phyloP scores from a whole-genome alignment of 1,284 basidiomycete genomes.

The Amylostereum areolatum region DNA sequence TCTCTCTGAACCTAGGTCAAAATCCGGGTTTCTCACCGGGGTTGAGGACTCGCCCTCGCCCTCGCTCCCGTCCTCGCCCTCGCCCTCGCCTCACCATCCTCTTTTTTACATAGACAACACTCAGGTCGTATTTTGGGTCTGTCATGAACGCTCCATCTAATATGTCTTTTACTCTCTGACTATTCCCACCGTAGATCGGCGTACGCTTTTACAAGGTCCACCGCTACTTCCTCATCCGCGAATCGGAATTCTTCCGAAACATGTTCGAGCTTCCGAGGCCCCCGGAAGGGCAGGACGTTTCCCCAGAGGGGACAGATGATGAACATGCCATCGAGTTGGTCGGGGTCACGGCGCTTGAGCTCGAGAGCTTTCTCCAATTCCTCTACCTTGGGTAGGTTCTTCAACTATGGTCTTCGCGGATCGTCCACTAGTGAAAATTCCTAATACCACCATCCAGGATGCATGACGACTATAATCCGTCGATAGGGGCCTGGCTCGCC shows the following conservation, averaged over 20 bases:
- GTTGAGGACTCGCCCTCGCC: no score
- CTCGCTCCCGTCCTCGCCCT: no score
- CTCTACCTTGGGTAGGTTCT: slow-evolving; percentile 10
- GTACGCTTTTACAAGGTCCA: slow-evolving; percentile 24
- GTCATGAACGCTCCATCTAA: neutral
- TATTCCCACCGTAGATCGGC: slow-evolving; percentile 17
- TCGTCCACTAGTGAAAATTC: neutral
- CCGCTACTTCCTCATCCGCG: slow-evolving; percentile 24
- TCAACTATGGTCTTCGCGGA: neutral
- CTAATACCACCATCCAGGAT: slow-evolving; percentile 11
- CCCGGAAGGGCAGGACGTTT: slow-evolving; percentile 9
- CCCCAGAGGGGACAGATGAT: slow-evolving; percentile 15
- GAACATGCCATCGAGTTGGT: slow-evolving; percentile 7
- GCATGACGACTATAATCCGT: slow-evolving; percentile 12
- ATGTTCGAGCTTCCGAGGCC: slow-evolving; percentile 16
- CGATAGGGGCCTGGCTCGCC: slow-evolving; percentile 15
- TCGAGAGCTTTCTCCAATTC: slow-evolving; percentile 7
- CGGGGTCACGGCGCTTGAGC: slow-evolving; percentile 1
- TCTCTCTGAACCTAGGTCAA: no score
- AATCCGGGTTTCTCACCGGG: no score
- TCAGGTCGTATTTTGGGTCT: slow-evolving; percentile 18
- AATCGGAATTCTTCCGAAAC: slow-evolving; percentile 26
- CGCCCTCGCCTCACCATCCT: neutral
- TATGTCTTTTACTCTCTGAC: neutral
- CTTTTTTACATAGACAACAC: slow-evolving; percentile 19